A percentile compares a stretch with the other conserved stretches of the same genome.
Conservation (phyloP, 768 basidiomycete species). For the Macrolepiota fuliginosa region DNA sequence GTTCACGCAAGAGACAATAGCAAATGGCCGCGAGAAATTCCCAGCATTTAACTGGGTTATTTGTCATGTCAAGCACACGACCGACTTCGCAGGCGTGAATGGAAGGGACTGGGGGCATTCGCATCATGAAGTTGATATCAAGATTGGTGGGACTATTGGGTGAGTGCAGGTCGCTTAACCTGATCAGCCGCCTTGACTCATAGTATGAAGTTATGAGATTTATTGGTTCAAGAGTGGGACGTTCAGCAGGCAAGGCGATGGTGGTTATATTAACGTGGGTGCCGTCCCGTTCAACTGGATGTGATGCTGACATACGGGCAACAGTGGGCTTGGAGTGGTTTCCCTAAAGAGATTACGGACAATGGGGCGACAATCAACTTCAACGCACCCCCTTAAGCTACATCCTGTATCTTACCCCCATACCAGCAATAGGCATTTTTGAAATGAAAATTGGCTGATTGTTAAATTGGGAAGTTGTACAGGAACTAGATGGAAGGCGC, state of each 20-base stretch:
- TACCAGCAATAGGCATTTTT: no score
- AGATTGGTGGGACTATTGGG: slow-evolving; percentile 18
- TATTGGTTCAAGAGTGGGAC: slow-evolving; percentile 22
- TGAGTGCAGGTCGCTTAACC: slow-evolving; percentile 16
- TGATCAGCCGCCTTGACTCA: slow-evolving; percentile 10
- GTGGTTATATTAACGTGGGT: slow-evolving; percentile 23
- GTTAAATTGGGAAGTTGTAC: no score
- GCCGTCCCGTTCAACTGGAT: not conserved
- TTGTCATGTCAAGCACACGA: slow-evolving; percentile 18
- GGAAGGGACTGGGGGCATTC: slow-evolving; percentile 20
- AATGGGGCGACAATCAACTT: not conserved
- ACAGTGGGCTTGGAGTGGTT: slow-evolving; percentile 3
- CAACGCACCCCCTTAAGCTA: not conserved
- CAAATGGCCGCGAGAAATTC: slow-evolving; percentile 8
- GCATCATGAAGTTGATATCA: slow-evolving; percentile 16
- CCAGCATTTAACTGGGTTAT: slow-evolving; percentile 20
- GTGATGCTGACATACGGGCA: not conserved
- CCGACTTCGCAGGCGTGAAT: slow-evolving; percentile 14
- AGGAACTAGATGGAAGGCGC: no score
- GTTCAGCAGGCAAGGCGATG: slow-evolving; percentile 21
- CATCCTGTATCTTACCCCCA: not conserved
- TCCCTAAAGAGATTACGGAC: not conserved
- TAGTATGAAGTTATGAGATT: slow-evolving; percentile 18
- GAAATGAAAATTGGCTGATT: no score
- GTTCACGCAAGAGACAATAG: slow-evolving; percentile 1